These are phyloP conservation scores for Vinca minor DNA, from an alignment of 257 asterid species.

Conservation along the genomic window DNA sequence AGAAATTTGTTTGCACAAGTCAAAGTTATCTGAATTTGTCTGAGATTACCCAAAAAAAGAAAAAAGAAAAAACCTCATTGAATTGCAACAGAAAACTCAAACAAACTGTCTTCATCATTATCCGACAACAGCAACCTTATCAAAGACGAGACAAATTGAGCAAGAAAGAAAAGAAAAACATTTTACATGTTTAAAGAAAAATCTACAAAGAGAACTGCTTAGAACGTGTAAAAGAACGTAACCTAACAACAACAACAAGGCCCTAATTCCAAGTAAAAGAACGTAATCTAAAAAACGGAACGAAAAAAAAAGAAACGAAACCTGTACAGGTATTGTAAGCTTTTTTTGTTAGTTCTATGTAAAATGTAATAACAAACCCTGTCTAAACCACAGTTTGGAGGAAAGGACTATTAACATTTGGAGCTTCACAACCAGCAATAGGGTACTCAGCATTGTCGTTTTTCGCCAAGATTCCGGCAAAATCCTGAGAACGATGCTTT, in stretches of 20 bases:
- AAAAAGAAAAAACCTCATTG: too few species aligned
- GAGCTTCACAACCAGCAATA: conserved; percentile 11
- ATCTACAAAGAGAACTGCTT: neutral
- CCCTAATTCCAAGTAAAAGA: conserved; percentile 10
- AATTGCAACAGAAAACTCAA: too few species aligned
- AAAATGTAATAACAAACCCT: neutral
- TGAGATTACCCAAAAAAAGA: too few species aligned
- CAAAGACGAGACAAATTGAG: neutral
- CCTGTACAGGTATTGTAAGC: conserved; percentile 10
- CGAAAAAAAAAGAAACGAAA: too few species aligned
- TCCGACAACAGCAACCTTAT: too few species aligned
- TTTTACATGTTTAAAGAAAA: neutral
- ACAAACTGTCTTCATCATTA: too few species aligned
- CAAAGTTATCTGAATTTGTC: too few species aligned
- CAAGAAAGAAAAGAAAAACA: neutral
- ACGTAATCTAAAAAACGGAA: too few species aligned
- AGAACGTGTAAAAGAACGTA: neutral
- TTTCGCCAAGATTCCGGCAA: conserved; percentile 20
- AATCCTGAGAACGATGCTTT: conserved; percentile 15
- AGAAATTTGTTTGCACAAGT: too few species aligned
- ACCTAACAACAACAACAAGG: too few species aligned
- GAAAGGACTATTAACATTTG: neutral
- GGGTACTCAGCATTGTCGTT: conserved; percentile 17
- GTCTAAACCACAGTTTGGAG: conserved; percentile 1
- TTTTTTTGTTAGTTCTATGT: neutral